phyloP scores from a whole-genome alignment of 345 rosid species.

The Dovyalis caffra region DNA sequence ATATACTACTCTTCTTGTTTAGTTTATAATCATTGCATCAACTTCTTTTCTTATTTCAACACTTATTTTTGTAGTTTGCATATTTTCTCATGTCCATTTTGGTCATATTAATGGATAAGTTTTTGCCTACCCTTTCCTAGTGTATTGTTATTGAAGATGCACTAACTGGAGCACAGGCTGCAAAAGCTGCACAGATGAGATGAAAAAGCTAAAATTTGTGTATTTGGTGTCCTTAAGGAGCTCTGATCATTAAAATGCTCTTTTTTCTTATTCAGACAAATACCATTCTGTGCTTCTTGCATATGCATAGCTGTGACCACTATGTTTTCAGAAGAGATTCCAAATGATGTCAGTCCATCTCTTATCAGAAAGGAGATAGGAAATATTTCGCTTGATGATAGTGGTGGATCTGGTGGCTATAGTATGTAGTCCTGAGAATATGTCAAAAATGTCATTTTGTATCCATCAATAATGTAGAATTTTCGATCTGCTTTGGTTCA shows the following conservation, averaged over 20 bases:
- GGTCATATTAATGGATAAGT: background rate
- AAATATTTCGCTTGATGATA: slow-evolving; percentile 69
- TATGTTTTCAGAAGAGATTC: slow-evolving; percentile 62
- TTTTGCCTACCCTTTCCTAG: slow-evolving; percentile 37
- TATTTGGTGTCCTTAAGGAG: slow-evolving; percentile 4
- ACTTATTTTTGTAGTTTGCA: too few relatives aligned
- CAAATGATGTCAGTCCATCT: slow-evolving; percentile 65
- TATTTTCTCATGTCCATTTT: background rate
- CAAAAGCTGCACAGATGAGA: slow-evolving; percentile 95
- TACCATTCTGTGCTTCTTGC: slow-evolving; percentile 33
- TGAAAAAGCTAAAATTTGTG: slow-evolving; percentile 27
- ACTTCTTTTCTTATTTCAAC: too few relatives aligned
- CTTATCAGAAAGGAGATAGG: slow-evolving; percentile 74
- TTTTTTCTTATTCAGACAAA: slow-evolving; percentile 5
- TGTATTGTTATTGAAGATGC: slow-evolving; percentile 96
- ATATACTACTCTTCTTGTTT: too few relatives aligned
- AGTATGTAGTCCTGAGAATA: slow-evolving; percentile 72
- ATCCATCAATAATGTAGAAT: slow-evolving; percentile 37
- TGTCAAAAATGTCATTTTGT: slow-evolving; percentile 37
- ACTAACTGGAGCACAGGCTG: slow-evolving; percentile 93
- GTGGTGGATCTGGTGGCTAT: slow-evolving; percentile 67
- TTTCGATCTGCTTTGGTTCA: background rate
- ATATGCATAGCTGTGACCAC: slow-evolving; percentile 95
- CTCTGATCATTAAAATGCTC: background rate
- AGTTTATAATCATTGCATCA: too few relatives aligned